Percentiles rank a stretch among this genome's conserved stretches.
Conservation (phyloP, 768 basidiomycete species). For the Boletus bicolor region DNA sequence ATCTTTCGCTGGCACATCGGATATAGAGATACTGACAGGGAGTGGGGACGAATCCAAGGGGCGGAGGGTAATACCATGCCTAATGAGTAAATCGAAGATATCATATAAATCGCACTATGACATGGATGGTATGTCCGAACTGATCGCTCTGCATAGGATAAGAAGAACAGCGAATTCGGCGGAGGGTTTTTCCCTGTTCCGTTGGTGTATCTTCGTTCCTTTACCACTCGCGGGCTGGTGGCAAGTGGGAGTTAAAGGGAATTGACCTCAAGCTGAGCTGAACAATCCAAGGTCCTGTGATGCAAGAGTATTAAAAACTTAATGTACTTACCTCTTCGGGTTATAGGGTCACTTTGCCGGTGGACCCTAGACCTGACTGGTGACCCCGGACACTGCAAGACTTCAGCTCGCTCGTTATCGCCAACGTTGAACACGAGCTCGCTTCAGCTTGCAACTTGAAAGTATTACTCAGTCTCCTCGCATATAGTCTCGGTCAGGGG, state of each 20-base stretch:
- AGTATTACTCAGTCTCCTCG: neutral
- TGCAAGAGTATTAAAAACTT: neutral
- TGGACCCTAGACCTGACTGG: neutral
- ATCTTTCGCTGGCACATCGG: neutral
- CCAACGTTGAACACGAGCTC: slow-evolving; percentile 7
- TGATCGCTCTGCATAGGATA: neutral
- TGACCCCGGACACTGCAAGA: slow-evolving; percentile 24
- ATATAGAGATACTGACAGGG: too few relatives aligned
- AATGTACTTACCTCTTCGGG: too few relatives aligned
- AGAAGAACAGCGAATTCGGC: neutral
- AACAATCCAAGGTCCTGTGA: neutral
- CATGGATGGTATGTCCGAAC: neutral
- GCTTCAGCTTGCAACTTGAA: neutral
- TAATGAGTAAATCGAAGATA: neutral
- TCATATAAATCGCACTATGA: neutral
- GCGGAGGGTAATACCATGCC: neutral
- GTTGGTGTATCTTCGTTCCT: neutral
- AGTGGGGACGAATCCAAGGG: neutral
- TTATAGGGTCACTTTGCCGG: neutral
- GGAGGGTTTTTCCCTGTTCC: neutral
- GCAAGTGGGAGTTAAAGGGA: neutral
- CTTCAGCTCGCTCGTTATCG: neutral
- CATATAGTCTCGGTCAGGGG: neutral
- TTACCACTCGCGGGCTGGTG: neutral
- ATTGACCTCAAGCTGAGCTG: neutral